Evolutionary conservation across 768 basidiomycete genomes (phyloP).

Genomic region (Suillus bovinus): DNA sequence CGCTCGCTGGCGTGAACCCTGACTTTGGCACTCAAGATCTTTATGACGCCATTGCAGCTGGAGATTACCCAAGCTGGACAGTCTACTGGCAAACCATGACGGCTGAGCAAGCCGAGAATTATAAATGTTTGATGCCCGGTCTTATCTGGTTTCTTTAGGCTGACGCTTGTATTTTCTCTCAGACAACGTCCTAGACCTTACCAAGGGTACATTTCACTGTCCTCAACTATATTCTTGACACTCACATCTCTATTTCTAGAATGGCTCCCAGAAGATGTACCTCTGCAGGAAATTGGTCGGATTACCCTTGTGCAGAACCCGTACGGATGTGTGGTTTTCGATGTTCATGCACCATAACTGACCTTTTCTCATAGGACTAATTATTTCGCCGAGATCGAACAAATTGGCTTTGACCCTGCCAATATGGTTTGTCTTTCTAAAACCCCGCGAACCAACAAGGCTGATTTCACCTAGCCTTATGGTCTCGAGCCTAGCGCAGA

Average conservation of each 20-base stretch:
- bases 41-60: constrained; percentile 53
- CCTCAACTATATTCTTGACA: background rate
- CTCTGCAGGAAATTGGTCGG: constrained; percentile 36
- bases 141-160: background rate
- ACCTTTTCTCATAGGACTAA: constrained; percentile 16
- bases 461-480: constrained; percentile 15
- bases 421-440: constrained; percentile 38
- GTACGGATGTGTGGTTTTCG: constrained; percentile 15
- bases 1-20: constrained; percentile 41
- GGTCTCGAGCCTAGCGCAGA: constrained; percentile 53
- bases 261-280: constrained; percentile 37
- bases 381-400: constrained; percentile 41
- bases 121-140: constrained; percentile 29
- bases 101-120: constrained; percentile 49
- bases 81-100: constrained; percentile 58
- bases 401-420: constrained; percentile 49
- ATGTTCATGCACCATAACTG: constrained; percentile 2
- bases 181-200: constrained; percentile 53
- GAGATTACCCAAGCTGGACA: constrained; percentile 56
- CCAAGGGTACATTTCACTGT: constrained; percentile 34
- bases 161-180: constrained; percentile 12
- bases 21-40: constrained; percentile 60
- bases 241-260: constrained; percentile 22
- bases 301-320: constrained; percentile 41
- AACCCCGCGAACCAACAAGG: background rate